Conservation (phyloP, 805 yeast species). For the Wickerhamiella alocasiicola region DNA sequence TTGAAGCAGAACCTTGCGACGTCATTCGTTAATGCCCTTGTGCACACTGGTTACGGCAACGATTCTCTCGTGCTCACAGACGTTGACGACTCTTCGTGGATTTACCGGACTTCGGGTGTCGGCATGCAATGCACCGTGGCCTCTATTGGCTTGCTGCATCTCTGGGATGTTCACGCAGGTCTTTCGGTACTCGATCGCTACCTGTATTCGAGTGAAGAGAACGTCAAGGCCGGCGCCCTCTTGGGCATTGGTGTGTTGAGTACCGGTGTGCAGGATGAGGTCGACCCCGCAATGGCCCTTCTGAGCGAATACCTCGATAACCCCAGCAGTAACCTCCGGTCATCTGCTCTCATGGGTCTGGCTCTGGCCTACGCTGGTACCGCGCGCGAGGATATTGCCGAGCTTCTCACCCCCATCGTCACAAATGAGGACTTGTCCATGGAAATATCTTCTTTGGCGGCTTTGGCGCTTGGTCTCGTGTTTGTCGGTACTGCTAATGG, state of each 20-base stretch:
- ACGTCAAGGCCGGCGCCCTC: slow-evolving; percentile 90
- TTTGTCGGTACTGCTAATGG: slow-evolving; percentile 95
- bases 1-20: slow-evolving; percentile 93
- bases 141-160: slow-evolving; percentile 74
- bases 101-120: slow-evolving; percentile 78
- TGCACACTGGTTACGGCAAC: slow-evolving; percentile 80
- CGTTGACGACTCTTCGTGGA: slow-evolving; percentile 66
- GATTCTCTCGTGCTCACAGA: slow-evolving; percentile 63
- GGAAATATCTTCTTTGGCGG: slow-evolving; percentile 75
- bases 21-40: slow-evolving; percentile 83
- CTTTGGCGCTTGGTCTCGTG: slow-evolving; percentile 83
- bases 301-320: slow-evolving; percentile 67
- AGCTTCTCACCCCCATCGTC: slow-evolving; percentile 66
- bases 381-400: slow-evolving; percentile 69
- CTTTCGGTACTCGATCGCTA: slow-evolving; percentile 81
- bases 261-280: slow-evolving; percentile 88
- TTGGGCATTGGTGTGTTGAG: slow-evolving; percentile 90
- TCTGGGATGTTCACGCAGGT: slow-evolving; percentile 87
- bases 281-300: slow-evolving; percentile 80
- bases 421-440: slow-evolving; percentile 62
- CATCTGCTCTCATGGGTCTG: slow-evolving; percentile 79
- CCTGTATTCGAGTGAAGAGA: slow-evolving; percentile 71
- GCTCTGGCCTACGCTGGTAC: slow-evolving; percentile 95
- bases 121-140: slow-evolving; percentile 92
- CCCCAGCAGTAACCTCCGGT: slow-evolving; percentile 47